Evolutionary conservation across 345 rosid species (phyloP).

Genomic region (Eutrema yunnanense): DNA sequence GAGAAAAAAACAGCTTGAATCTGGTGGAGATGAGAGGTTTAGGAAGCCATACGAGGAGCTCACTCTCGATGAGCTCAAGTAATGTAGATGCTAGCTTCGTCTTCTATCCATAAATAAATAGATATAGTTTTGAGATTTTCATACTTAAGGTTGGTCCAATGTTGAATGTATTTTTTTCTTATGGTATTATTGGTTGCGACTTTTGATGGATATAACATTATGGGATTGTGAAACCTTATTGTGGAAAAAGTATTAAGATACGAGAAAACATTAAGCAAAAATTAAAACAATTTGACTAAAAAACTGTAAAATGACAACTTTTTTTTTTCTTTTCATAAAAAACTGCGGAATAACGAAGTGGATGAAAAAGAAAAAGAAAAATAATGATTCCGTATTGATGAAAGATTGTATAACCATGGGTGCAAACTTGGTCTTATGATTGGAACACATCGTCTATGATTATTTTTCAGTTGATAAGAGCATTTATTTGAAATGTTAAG

Average conservation of each 20-base stretch:
- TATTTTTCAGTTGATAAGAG: no score
- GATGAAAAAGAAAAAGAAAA: background rate
- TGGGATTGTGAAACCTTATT: background rate
- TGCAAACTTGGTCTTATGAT: background rate
- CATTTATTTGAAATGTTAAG: background rate
- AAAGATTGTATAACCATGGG: no score
- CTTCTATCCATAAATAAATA: no score
- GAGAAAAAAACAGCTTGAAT: no score
- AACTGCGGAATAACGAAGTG: background rate
- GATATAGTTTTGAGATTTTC: background rate
- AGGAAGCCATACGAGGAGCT: no score
- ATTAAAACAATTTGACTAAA: background rate
- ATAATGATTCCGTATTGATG: no score
- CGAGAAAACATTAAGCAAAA: background rate
- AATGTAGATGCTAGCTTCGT: no score
- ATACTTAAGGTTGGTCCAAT: background rate
- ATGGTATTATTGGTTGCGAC: background rate
- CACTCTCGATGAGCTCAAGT: no score
- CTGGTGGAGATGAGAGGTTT: no score
- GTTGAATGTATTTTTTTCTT: background rate
- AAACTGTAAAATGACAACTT: no score
- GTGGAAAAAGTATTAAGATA: background rate
- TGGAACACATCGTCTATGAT: background rate
- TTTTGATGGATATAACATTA: background rate
- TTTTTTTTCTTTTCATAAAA: background rate